Evolutionary conservation across 2,329 filamentous ascomycete genomes (phyloP).

Genomic region (Hymenoscyphus fraxineus): DNA sequence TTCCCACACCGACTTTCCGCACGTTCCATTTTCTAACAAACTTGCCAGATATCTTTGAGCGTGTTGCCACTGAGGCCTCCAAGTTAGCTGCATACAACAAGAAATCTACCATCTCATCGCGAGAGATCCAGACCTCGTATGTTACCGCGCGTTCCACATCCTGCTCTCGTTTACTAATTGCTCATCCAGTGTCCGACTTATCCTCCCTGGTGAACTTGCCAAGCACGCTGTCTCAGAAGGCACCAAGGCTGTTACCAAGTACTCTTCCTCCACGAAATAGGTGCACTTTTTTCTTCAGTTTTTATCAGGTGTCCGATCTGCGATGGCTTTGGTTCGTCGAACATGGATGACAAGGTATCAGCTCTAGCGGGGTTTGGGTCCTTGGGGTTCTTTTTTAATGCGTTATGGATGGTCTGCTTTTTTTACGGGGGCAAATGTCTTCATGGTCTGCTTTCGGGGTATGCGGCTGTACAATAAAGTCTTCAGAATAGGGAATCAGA

Average conservation of each 20-base stretch:
- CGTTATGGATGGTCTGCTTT: conserved; percentile 69
- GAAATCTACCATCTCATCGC: conserved; percentile 99
- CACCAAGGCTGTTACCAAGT: conserved; percentile 99
- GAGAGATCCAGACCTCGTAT: conserved; percentile 96
- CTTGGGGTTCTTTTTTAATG: conserved; percentile 52
- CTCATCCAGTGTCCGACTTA: conserved; percentile 70
- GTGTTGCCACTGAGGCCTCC: conserved; percentile 95
- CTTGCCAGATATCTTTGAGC: conserved; percentile 91
- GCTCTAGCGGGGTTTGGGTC: conserved; percentile 29
- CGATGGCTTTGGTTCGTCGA: conserved; percentile 44
- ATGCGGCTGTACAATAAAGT: conserved; percentile 67
- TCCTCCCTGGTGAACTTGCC: conserved; percentile 96
- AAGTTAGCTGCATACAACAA: conserved; percentile 99
- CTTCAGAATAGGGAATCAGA: conserved; percentile 36
- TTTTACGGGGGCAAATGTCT: conserved; percentile 62
- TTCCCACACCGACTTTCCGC: background rate
- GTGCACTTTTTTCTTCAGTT: conserved; percentile 48
- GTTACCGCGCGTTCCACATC: conserved; percentile 31
- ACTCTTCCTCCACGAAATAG: conserved; percentile 99
- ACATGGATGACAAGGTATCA: conserved; percentile 29
- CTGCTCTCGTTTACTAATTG: conserved; percentile 4
- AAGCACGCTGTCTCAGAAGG: conserved; percentile 99
- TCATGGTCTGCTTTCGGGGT: conserved; percentile 65
- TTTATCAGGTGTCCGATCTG: conserved; percentile 54
- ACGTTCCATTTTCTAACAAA: conserved; percentile 25